Evolutionary conservation across 179 eudicot species (phyloP), one percentile per base, ranked within the genome.

Genomic region (Silene vulgaris): DNA sequence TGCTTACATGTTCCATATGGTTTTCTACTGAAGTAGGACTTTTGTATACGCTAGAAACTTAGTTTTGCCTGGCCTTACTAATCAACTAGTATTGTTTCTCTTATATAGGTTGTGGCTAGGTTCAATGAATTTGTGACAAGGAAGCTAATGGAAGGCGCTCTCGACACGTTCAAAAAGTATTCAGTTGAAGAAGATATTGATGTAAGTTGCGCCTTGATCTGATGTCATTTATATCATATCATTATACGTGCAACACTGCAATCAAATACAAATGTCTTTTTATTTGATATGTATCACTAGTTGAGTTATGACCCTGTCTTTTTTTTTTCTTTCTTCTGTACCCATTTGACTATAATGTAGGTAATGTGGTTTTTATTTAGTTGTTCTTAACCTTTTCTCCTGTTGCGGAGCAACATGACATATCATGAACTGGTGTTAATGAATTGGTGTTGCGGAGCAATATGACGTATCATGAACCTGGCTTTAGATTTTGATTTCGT

Each of bases 61-160:
- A 45, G 63, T 9, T 21, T 19, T 65, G 35, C 28, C 20, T 56
- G 35, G 29, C 72, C 11, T 40, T 20, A 45, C 79, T 80, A 11
- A 66, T 79, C 13, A 19, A 1, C 76, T 71, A 67, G 60, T 4
- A 59, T 76, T 48, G 72, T 11, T 45, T 50, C 56, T 50, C 13
- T 68, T 45, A 8, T 64, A 28, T 78, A 95, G 99, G 99, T 92
- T 76, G 99, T 95, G 67, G 99, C 99, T 59, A 88, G 95, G 73
- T 95, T 95, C 77, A 95, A 95, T 79, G 97, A 95, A 80, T 88
- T 95, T 78, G 87, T 95, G 76, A 95, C 99, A 0, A 95, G 77
- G 85, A 89, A 80, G 17, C 86, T 95, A 32, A 72, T 95, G 88
- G 96, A 92, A 83, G 99, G 99, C 75, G 99, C 99, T 74, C 80